These are phyloP conservation scores for Xylaria sp. DNA, from an alignment of 2,329 filamentous ascomycete species.

Conservation along the genomic window DNA sequence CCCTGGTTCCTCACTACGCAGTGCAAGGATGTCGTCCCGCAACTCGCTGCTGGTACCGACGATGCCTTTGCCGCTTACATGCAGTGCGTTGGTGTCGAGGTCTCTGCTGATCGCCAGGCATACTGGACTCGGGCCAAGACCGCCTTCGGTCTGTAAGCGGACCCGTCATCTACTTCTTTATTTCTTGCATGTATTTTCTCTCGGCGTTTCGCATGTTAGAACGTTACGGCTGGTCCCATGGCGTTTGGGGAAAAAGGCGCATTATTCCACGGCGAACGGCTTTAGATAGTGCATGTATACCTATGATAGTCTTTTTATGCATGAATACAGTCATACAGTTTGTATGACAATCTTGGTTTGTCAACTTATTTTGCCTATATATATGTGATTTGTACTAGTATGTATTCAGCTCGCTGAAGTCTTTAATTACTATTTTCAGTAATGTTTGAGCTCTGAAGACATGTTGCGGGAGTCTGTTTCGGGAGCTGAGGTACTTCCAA, in stretches of 20 bases:
- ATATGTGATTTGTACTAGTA: neutral
- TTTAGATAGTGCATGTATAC: neutral
- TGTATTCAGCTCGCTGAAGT: too few species aligned
- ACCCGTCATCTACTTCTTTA: neutral
- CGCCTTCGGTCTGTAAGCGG: slow-evolving; percentile 55
- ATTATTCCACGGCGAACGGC: neutral
- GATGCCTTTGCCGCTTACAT: slow-evolving; percentile 60
- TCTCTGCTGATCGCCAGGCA: slow-evolving; percentile 50
- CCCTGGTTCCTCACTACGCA: slow-evolving; percentile 63
- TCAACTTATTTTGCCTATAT: neutral
- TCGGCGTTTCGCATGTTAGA: neutral
- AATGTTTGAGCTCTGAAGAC: too few species aligned
- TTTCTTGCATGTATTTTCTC: neutral
- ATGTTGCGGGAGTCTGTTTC: too few species aligned
- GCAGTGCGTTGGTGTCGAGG: slow-evolving; percentile 57
- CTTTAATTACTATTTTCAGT: too few species aligned
- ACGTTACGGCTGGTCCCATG: slow-evolving; percentile 7
- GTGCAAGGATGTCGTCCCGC: slow-evolving; percentile 53
- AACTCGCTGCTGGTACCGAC: slow-evolving; percentile 54
- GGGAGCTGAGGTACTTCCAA: too few species aligned
- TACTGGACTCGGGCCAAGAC: slow-evolving; percentile 61
- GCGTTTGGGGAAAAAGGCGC: neutral
- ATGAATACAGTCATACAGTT: neutral
- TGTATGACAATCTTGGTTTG: neutral
- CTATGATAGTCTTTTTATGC: neutral